phyloP scores from a whole-genome alignment of 139 green algal genomes.

The Volvox africanus region DNA sequence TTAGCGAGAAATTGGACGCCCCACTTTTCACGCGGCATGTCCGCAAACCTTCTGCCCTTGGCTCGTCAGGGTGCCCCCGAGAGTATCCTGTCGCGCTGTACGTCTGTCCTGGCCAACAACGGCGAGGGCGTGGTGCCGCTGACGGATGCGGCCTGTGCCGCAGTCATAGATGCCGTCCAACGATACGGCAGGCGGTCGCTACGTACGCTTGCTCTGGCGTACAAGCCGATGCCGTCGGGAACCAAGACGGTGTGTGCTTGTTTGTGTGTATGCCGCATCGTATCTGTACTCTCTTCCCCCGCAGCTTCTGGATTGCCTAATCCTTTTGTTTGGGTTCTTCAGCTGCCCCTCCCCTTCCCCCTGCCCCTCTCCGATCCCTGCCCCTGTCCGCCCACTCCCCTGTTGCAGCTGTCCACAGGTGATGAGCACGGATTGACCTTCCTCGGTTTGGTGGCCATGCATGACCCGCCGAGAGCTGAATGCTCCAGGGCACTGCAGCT shows the following conservation, averaged over 20 bases:
- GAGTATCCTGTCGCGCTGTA: constrained; percentile 84
- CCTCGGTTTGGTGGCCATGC: constrained; percentile 90
- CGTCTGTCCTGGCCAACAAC: constrained; percentile 70
- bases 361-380: background rate
- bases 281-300: background rate
- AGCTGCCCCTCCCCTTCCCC: background rate
- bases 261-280: background rate
- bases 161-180: constrained; percentile 57
- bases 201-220: constrained; percentile 90
- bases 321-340: too few relatives aligned
- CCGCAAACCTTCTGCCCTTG: too few relatives aligned
- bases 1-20: too few relatives aligned
- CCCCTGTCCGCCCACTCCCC: background rate
- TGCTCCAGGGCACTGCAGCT: constrained; percentile 79
- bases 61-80: constrained; percentile 88
- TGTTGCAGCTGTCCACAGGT: constrained; percentile 46
- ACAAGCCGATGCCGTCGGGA: constrained; percentile 57
- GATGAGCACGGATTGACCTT: constrained; percentile 72
- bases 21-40: too few relatives aligned
- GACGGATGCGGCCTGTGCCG: constrained; percentile 43
- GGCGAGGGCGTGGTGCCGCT: constrained; percentile 65
- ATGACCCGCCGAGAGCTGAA: constrained; percentile 87
- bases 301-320: background rate
- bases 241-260: constrained; percentile 20
- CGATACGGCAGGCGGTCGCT: constrained; percentile 72